phyloP scores from a whole-genome alignment of 208 protist species.

The Acanthamoeba polyphaga region DNA sequence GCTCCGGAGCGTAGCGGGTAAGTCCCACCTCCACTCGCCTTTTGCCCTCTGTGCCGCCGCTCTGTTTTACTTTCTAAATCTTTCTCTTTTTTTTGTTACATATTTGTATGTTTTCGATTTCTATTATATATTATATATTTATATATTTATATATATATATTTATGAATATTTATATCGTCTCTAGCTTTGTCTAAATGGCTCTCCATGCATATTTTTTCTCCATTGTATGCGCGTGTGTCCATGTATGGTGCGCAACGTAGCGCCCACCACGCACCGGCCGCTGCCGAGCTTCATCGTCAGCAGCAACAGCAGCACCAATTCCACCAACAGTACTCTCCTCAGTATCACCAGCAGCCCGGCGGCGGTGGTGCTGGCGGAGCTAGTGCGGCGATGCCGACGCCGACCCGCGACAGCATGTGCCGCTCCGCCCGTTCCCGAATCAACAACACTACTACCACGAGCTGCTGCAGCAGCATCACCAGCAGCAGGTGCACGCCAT shows the following conservation, averaged over 20 bases:
- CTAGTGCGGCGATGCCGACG: not conserved
- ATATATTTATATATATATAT: too few species aligned
- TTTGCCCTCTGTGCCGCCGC: too few species aligned
- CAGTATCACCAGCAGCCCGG: not conserved
- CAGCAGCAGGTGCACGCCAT: not conserved
- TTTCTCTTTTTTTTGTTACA: too few species aligned
- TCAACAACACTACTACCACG: not conserved
- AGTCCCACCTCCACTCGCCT: too few species aligned
- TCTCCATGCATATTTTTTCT: not conserved
- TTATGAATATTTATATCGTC: too few species aligned
- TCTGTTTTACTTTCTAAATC: too few species aligned
- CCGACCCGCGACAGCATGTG: not conserved
- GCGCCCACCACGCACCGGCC: not conserved
- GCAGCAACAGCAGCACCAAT: not conserved
- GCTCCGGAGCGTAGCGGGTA: not conserved
- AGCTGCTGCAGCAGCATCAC: not conserved
- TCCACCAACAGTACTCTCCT: too few species aligned
- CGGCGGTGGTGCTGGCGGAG: not conserved
- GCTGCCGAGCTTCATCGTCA: not conserved
- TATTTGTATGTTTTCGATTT: too few species aligned
- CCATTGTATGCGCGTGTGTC: not conserved
- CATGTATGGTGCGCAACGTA: not conserved
- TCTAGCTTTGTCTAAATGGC: not conserved
- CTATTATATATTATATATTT: too few species aligned
- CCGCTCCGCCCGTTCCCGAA: too few species aligned